Base-by-base conservation (phyloP, 2,329 filamentous ascomycete species). In the Pseudocercospora pini-densiflorae region DNA sequence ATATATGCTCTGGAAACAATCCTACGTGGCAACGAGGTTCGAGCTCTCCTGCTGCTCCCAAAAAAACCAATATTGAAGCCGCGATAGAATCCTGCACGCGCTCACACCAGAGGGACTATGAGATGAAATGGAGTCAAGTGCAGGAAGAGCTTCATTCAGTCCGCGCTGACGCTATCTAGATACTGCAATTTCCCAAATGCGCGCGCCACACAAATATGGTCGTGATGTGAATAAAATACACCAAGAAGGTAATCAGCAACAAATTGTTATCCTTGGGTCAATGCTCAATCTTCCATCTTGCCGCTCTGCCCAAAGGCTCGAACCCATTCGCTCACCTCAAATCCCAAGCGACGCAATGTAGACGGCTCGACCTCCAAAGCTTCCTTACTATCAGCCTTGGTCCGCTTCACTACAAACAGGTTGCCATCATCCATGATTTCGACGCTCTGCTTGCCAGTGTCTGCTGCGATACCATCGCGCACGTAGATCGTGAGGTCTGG, bases 311-410 rank as follows among this genome's bases (percentile, higher is more conserved):
- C 75, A 68, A 77, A 77, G 9, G 71, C 75, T 43, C 80, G 74
- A 14, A 93, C 85, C 88, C 91, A 96, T 79, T 97, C 94, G 62
- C 91, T 87, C 69, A 97, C 89, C 81, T 97, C 94, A 79, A 97
- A 97, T 1, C 89, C 90, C 59, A 97, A 81, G 68, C 93, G 84
- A 66, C 93, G 85, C 77, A 93, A 84, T 10, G 88, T 89, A 74
- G 77, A 74, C 16, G 80, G 77, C 40, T 81, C 79, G 63, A 84
- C 68, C 33, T 75, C 74, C 62, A 69, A 47, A 3, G 16, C 60
- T n/a, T 70, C 64, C 24, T 71, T 70, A 5, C 69, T 76, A 43
- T 73, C 77, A 57, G 73, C 75, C 65, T 77, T 79, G 54, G 72
- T 73, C 78, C 78, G 59, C 79, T 79, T 77, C 77, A 76, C 72